Base-by-base conservation (phyloP, 2,329 filamentous ascomycete species). In the Cercospora brassicicola region DNA sequence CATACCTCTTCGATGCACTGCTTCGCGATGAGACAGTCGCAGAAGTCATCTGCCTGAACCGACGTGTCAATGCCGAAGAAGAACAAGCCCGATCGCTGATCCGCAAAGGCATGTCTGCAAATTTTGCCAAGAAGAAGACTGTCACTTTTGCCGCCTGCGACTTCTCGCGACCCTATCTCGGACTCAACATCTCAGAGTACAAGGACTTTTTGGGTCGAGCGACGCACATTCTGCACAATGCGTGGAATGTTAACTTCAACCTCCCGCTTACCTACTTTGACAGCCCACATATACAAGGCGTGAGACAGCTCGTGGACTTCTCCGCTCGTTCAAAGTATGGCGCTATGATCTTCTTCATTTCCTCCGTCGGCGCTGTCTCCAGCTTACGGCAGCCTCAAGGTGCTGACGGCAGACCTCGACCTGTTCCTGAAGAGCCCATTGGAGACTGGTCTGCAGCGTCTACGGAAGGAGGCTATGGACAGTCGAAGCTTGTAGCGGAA, bases 231-330 rank as follows among this genome's bases (percentile, higher is more conserved):
- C 73, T 80, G 30, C 79, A 81, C 71, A 79, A 77, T 57, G 78
- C 79, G 0, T 81, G 78, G 78, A 73, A 76, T 2, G 78, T 81
- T 20, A 74, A 79, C 69, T 79, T 79, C 75, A 79, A 79, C 63
- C 71, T 75, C 18, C 68, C 72, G 2, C 72, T 79, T 5, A 64
- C 71, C n/a, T 74, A 72, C 11, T 79, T 76, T 63, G 76, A 78
- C 53, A 64, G 62, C 2, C 73, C 74, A 11, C 75, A 78, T 62
- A 71, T 79, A 20, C 68, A 70, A 13, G 75, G 75, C 20, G 71
- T 72, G 2, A 66, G 74, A 30, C 76, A 76, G 48, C 66, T 76
- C 3, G 65, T 79, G 23, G 73, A 75, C 59, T 73, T 78, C 57
- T 73, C 72, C 30, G 63, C 73, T 10, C 56, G 64, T 2, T 72